Conservation (phyloP, 179 eudicot species). For the Gypsophila paniculata region DNA sequence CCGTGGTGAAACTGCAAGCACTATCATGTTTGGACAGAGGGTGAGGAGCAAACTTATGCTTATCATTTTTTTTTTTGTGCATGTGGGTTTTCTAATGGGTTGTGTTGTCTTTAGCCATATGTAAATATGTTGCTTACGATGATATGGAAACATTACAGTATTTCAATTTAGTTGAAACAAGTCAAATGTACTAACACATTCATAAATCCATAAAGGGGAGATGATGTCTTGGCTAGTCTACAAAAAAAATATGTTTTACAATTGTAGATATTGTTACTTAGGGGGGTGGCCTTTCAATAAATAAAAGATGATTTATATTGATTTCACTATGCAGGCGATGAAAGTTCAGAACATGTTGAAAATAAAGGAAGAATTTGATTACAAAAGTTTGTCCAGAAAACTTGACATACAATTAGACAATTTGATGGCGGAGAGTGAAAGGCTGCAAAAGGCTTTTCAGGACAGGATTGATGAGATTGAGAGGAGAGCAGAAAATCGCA, state of each 20-base stretch:
- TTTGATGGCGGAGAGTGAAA: slow-evolving; percentile 84
- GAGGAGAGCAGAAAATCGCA: slow-evolving; percentile 59
- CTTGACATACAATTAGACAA: slow-evolving; percentile 91
- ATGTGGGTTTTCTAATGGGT: neutral
- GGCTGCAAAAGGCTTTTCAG: slow-evolving; percentile 73
- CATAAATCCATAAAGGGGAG: neutral
- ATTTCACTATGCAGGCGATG: slow-evolving; percentile 61
- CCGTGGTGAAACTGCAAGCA: slow-evolving; percentile 90
- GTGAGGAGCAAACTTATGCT: slow-evolving; percentile 36
- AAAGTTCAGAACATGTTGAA: slow-evolving; percentile 96
- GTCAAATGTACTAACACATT: neutral
- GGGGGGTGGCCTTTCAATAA: slow-evolving; percentile 2
- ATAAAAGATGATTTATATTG: slow-evolving; percentile 13
- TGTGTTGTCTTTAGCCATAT: slow-evolving; percentile 2
- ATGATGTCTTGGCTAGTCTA: neutral
- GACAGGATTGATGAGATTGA: slow-evolving; percentile 71
- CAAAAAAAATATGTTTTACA: neutral
- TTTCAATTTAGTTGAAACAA: neutral
- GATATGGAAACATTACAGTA: slow-evolving; percentile 8
- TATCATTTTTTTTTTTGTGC: neutral
- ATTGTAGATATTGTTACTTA: neutral
- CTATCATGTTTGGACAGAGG: slow-evolving; percentile 94
- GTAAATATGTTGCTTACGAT: neutral
- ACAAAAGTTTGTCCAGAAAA: slow-evolving; percentile 85
- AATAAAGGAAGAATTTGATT: slow-evolving; percentile 94